A percentile compares a stretch with the other conserved stretches of the same genome.
Conservation (phyloP, 1,284 basidiomycete species). For the Heterobasidion parviporum region DNA sequence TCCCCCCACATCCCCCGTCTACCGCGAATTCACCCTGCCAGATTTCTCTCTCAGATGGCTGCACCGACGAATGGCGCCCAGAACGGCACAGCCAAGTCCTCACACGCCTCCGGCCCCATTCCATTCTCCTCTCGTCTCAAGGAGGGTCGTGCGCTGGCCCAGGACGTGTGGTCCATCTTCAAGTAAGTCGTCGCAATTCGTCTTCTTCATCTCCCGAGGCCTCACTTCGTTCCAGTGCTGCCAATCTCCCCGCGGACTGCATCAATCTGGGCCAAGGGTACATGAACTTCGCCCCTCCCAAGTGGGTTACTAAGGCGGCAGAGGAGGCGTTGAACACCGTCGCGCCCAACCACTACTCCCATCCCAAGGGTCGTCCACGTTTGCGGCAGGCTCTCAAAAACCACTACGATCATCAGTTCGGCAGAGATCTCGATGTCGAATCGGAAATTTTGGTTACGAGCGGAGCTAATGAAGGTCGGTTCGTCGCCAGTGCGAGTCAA, state of each 20-base stretch:
- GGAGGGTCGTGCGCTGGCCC: slow-evolving; percentile 67
- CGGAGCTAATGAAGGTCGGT: slow-evolving; percentile 88
- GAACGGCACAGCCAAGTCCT: not conserved
- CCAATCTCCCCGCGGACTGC: slow-evolving; percentile 78
- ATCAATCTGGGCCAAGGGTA: slow-evolving; percentile 93
- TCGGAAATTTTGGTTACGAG: slow-evolving; percentile 91
- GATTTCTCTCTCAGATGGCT: slow-evolving; percentile 8
- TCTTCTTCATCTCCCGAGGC: slow-evolving; percentile 3
- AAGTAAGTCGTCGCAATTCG: slow-evolving; percentile 48
- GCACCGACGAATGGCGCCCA: not conserved
- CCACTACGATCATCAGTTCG: slow-evolving; percentile 69
- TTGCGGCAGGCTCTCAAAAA: slow-evolving; percentile 80
- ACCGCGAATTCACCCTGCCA: not conserved
- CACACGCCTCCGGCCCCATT: slow-evolving; percentile 38
- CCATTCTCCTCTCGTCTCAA: slow-evolving; percentile 60
- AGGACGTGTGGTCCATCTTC: slow-evolving; percentile 92
- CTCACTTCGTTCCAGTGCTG: slow-evolving; percentile 44
- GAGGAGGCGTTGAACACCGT: slow-evolving; percentile 62
- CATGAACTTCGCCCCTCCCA: slow-evolving; percentile 87
- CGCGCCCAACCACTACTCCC: slow-evolving; percentile 82
- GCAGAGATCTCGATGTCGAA: slow-evolving; percentile 74
- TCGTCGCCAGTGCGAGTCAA: not conserved
- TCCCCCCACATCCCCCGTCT: not conserved
- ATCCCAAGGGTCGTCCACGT: slow-evolving; percentile 81
- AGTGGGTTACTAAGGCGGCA: slow-evolving; percentile 77